Evolutionary conservation across 2,329 filamentous ascomycete genomes (phyloP), one percentile per base, ranked within the genome.

Genomic region (Helotiales sp.): DNA sequence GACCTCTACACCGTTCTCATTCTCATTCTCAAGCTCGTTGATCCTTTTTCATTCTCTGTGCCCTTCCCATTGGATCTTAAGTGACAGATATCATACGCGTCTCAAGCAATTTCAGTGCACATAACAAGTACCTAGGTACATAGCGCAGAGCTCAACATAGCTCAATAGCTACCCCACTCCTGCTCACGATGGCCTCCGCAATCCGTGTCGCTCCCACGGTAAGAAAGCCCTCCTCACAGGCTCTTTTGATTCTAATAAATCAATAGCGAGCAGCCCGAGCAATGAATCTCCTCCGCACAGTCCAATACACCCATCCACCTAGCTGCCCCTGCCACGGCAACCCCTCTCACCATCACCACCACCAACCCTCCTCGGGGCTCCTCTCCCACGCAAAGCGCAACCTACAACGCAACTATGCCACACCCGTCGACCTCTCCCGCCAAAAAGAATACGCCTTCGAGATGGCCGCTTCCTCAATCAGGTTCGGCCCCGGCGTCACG

Each of bases 371-470:
- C 0, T 77, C 81, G 26, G 72, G 69, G 22, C 73, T 77, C 57
- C 72, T 77, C 1, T 79, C 83, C 6, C 80, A 81, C 3, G 79
- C 83, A 17, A 84, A 84, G 24, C 83, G 81, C 64, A 78, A 81
- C 57, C 76, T 79, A 22, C 77, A 80, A 61, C 74, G 87, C 37
- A 83, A 82, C 59, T 89, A 87, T 78, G 93, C 93, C n/a, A 95
- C 93, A 0, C 93, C 94, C 0, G 82, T 91, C 30, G 90, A 93
- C 75, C 81, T 85, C 8, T 85, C 87, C 2, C 86, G 89, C 71
- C 87, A 93, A 76, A 97, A 96, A 78, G 96, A 99, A 79, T 99
- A 99, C 81, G 96, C 96, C 15, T 99, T 99, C 77, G 96, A 99
- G 79, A 97, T 99, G 95, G 96, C 96, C 0, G 93, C 96, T 1